Percentiles rank a stretch among this genome's conserved stretches.
phyloP scores from a whole-genome alignment of 306 rosid genomes.

The Malus orientalis region DNA sequence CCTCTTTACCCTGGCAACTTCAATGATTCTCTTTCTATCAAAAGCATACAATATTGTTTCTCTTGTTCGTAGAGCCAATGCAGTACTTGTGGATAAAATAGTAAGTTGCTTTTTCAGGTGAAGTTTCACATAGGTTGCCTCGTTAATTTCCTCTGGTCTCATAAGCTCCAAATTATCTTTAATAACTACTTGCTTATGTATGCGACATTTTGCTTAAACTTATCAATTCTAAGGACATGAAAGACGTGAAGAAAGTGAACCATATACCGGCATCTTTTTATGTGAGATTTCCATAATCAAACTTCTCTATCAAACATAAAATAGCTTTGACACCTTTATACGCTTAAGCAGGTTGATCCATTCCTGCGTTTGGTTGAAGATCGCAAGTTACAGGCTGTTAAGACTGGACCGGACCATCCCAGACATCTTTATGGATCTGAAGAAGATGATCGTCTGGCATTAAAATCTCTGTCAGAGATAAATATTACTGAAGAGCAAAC shows the following conservation, averaged over 20 bases:
- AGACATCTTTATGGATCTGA: conserved; percentile 54
- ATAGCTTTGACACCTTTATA: conserved; percentile 4
- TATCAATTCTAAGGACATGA: not conserved
- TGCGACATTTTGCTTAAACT: not conserved
- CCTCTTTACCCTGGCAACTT: conserved; percentile 66
- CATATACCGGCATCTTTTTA: not conserved
- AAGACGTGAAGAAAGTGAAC: not conserved
- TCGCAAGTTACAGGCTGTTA: conserved; percentile 56
- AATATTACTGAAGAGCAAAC: conserved; percentile 32
- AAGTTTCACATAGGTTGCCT: conserved; percentile 9
- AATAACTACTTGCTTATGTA: not conserved
- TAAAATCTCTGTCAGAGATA: conserved; percentile 38
- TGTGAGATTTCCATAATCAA: not conserved
- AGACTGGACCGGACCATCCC: conserved; percentile 23
- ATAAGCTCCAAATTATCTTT: not conserved
- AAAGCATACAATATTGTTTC: conserved; percentile 55
- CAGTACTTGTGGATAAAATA: conserved; percentile 43
- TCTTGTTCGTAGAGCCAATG: conserved; percentile 45
- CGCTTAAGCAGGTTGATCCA: conserved; percentile 63
- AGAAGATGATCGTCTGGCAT: conserved; percentile 66
- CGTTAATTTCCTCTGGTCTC: not conserved
- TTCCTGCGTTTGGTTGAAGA: conserved; percentile 64
- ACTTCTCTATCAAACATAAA: not conserved
- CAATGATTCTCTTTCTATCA: conserved; percentile 80
- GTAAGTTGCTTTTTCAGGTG: conserved; percentile 28